phyloP scores from a whole-genome alignment of 768 basidiomycete genomes.

The Pisolithus albus region DNA sequence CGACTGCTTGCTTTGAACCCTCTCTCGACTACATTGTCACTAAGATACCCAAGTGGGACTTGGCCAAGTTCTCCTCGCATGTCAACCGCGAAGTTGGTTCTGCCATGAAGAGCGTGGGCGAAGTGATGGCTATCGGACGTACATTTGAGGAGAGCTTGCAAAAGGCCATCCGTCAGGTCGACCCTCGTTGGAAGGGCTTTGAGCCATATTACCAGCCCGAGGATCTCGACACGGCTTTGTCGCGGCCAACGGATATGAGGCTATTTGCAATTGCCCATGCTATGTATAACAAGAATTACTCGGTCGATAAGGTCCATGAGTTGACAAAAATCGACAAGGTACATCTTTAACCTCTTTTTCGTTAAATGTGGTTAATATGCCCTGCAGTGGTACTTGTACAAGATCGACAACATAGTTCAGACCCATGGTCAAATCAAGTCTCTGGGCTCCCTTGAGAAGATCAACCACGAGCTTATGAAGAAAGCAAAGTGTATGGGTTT shows the following conservation, averaged over 20 bases:
- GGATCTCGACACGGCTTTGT: constrained; percentile 74
- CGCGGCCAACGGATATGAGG: constrained; percentile 88
- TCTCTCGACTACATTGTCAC: constrained; percentile 96
- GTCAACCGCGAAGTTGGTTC: constrained; percentile 88
- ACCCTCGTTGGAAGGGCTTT: constrained; percentile 94
- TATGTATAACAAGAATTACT: constrained; percentile 90
- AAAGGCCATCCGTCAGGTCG: constrained; percentile 96
- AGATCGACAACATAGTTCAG: constrained; percentile 96
- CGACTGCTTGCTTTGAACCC: constrained; percentile 96
- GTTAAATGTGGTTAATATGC: neutral
- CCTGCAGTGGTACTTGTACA: constrained; percentile 91
- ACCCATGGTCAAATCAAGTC: constrained; percentile 71
- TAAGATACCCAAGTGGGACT: constrained; percentile 98
- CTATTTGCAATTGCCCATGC: constrained; percentile 97
- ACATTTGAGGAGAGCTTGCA: constrained; percentile 98
- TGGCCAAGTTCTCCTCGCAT: constrained; percentile 91
- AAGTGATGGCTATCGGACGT: constrained; percentile 98
- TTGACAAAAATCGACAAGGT: constrained; percentile 98
- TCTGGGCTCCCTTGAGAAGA: constrained; percentile 58
- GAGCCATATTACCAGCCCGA: constrained; percentile 89
- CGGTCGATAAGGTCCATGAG: constrained; percentile 84
- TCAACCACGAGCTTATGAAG: constrained; percentile 72
- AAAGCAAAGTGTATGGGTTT: constrained; percentile 94
- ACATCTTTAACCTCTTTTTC: neutral
- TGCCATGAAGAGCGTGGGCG: constrained; percentile 98